These are phyloP conservation scores for Cinchona pubescens DNA, from an alignment of 257 asterid genomes.

Conservation along the genomic window DNA sequence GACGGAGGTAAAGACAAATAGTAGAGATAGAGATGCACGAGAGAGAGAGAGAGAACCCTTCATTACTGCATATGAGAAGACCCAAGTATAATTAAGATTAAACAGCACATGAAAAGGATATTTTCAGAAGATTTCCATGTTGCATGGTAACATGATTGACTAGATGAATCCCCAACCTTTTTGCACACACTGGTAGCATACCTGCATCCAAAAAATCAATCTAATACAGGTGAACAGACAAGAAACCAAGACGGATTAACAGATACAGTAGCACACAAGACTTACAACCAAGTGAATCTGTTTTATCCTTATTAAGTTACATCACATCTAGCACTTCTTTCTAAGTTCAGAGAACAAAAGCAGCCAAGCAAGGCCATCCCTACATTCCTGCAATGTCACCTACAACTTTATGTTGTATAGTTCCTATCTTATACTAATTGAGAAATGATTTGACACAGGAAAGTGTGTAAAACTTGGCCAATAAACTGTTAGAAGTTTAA, in stretches of 20 bases:
- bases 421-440: background rate
- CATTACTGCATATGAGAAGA: background rate
- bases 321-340: background rate
- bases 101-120: constrained; percentile 49
- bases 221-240: background rate
- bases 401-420: too few relatives aligned
- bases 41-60: background rate
- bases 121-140: constrained; percentile 64
- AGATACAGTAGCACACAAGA: background rate
- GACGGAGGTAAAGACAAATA: background rate
- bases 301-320: background rate
- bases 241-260: background rate
- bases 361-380: background rate
- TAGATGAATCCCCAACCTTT: constrained; percentile 61
- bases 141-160: constrained; percentile 69
- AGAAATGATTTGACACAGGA: background rate
- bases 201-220: constrained; percentile 35
- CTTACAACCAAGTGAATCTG: background rate
- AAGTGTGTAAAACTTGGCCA: background rate
- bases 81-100: background rate
- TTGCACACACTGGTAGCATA: constrained; percentile 74
- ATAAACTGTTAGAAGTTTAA: background rate
- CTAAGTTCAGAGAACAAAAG: background rate
- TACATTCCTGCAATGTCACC: background rate
- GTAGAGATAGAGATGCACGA: background rate